Conservation (phyloP, 2,329 filamentous ascomycete genomes). For the Macrophomina pseudophaseolina region DNA sequence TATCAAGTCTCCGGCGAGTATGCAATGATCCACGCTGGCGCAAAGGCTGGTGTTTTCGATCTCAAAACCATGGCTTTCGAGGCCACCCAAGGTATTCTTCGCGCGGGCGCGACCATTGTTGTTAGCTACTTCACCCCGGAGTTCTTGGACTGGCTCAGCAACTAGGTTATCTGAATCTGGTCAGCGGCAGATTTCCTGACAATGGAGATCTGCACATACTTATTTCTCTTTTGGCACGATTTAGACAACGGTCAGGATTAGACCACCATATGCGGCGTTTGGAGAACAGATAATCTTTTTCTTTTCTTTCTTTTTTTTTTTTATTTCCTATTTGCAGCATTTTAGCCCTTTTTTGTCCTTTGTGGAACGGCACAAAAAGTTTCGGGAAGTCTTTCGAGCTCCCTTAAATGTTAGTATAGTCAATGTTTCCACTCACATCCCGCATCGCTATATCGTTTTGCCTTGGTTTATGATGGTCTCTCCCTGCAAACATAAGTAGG, state of each 20-base stretch:
- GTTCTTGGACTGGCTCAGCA: conserved; percentile 66
- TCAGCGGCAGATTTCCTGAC: too few relatives aligned
- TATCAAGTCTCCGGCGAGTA: conserved; percentile 98
- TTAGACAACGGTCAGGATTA: not conserved
- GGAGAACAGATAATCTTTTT: not conserved
- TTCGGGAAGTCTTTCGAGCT: not conserved
- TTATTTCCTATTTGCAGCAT: conserved; percentile 17
- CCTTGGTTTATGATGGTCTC: too few relatives aligned
- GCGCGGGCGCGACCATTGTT: conserved; percentile 91
- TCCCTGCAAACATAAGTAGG: too few relatives aligned
- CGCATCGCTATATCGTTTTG: too few relatives aligned
- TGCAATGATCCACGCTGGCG: conserved; percentile 95
- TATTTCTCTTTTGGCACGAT: not conserved
- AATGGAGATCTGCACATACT: not conserved
- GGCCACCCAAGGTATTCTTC: conserved; percentile 87
- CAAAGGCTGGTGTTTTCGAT: conserved; percentile 96
- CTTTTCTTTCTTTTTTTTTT: not conserved
- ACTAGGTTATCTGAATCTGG: conserved; percentile 28
- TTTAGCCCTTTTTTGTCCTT: not conserved
- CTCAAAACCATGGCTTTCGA: conserved; percentile 94
- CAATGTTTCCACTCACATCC: conserved; percentile 8
- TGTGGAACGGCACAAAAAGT: conserved; percentile 10
- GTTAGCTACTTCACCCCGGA: conserved; percentile 93
- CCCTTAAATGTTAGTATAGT: not conserved
- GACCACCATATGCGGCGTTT: not conserved